A percentile compares a stretch with the other conserved stretches of the same genome.
These are phyloP conservation scores for Puccinellia tenuiflora DNA, from an alignment of 176 grass and related monocot species.

Conservation along the genomic window DNA sequence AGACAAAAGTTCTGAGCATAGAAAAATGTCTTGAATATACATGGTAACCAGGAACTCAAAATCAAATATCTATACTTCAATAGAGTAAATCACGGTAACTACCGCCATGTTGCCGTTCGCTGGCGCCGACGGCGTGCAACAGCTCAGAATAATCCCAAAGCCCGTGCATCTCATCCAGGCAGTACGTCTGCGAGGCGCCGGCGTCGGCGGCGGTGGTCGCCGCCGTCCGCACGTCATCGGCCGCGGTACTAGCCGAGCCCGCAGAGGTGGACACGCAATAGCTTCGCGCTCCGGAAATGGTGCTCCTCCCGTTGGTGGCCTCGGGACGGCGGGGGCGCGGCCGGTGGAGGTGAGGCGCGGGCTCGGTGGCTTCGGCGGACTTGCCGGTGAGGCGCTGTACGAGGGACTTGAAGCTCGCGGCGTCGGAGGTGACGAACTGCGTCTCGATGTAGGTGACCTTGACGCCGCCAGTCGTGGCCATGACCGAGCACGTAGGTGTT, in stretches of 20 bases:
- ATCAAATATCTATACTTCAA: neutral
- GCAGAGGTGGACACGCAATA: neutral
- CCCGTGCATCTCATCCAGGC: neutral
- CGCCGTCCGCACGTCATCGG: neutral
- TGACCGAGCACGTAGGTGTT: neutral
- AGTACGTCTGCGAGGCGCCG: neutral
- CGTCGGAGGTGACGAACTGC: constrained; percentile 42
- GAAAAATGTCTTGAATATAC: neutral
- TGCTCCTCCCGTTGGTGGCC: neutral
- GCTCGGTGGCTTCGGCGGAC: neutral
- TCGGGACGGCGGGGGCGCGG: neutral
- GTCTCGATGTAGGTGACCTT: constrained; percentile 56
- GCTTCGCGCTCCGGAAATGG: neutral
- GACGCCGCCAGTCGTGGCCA: constrained; percentile 18
- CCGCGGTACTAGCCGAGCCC: neutral
- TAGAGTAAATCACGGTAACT: neutral
- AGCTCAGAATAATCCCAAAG: neutral
- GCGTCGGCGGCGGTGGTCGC: neutral
- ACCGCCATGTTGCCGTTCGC: neutral
- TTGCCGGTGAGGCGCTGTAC: constrained; percentile 53
- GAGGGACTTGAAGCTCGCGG: constrained; percentile 39
- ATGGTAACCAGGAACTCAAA: neutral
- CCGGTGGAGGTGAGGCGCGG: neutral
- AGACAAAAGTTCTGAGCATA: neutral
- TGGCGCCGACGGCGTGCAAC: neutral